Evolutionary conservation across 192 early-diverging fungal species (phyloP), one percentile per base, ranked within the genome.

Genomic region (Coemansia sp.): DNA sequence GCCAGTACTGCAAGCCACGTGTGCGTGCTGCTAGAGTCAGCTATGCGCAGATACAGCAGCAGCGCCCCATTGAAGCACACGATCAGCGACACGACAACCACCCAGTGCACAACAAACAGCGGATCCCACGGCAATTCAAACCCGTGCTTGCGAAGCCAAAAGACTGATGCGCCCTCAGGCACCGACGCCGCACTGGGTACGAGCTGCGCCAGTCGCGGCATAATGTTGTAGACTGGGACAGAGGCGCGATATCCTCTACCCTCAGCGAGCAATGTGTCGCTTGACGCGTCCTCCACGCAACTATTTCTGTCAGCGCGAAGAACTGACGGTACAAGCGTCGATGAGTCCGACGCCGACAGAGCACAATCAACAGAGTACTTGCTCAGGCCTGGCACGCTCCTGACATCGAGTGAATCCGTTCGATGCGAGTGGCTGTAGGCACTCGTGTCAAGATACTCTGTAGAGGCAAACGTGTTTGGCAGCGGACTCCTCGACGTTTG

Each of bases 51-150:
- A 60, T 76, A 75, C 50, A 85, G 59, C 14, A 67, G 62, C 39
- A 70, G 37, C 13, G 66, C 68, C 10, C 50, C 28, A 39, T 53
- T 68, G 19, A 69, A 53, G 40, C 53, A 61, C 11, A 50, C 52
- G 26, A 68, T 40, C 37, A 85, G 19, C 26, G 69, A 32, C n/a
- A 37, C 67, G 5, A 62, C 60, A 33, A 66, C 59, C 1, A 28
- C 60, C 75, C 84, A 85, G 58, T 85, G 79, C 23, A 63, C 63
- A 11, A 74, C 62, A 68, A 78, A 76, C 68, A 76, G 68, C 7
- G 74, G 84, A 49, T 85, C 79, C 73, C 68, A 82, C 33, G 84
- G 84, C 50, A 64, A 35, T 38, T 76, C 67, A 43, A 85, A 74
- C 53, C 76, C 84, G n/a, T 78, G 73, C 30, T 61, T 61, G 16